Evolutionary conservation across 352 stramenopile genomes (phyloP), one percentile per base, ranked within the genome.

Genomic region (Pythium dissotocum): DNA sequence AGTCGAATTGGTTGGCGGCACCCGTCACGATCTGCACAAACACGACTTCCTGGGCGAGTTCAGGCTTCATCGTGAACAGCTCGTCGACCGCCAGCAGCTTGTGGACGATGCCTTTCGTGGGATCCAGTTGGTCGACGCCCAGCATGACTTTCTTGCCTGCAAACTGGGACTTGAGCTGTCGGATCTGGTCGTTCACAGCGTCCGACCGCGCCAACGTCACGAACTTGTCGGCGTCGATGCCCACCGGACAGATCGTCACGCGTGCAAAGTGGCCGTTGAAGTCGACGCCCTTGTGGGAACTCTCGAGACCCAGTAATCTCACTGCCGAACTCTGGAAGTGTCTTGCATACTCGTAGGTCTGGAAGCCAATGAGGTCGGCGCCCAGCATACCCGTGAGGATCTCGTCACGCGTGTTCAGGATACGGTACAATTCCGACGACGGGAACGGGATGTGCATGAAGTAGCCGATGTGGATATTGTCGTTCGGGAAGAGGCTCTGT

Each of bases 1-100:
- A 87, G 49, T 88, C 77, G 28, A 78, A 79, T 5, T 80, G 72
- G 3, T 71, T 72, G 6, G 69, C 65, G 6, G 80, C 71, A 35
- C 81, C 81, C 7, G 83, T 91, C 6, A 92, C 86, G 58, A 99
- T 98, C 73, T 98, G 95, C 36, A 99, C 76, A 51, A 99, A 88
- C 5, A 98, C 94, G 30, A 98, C 91, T 66, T 99, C 96, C 28
- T 95, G 93, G 6, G 91, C 86, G 65, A 97, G 95, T 57, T 98
- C 87, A 0, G 91, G 91, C 49, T 94, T 86, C 32, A 83, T 65
- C 24, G 82, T 94, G 24, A 98, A 93, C 28, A 97, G 75, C 38
- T 97, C 83, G 58, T 98, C 91, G 6, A 98, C 79, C 0, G 88
- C 91, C 10, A 97, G 64, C n/a, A 97, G 72, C 62, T 97, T 97